Conservation (phyloP, 2,329 filamentous ascomycete genomes). For the Myriangium duriaei region DNA sequence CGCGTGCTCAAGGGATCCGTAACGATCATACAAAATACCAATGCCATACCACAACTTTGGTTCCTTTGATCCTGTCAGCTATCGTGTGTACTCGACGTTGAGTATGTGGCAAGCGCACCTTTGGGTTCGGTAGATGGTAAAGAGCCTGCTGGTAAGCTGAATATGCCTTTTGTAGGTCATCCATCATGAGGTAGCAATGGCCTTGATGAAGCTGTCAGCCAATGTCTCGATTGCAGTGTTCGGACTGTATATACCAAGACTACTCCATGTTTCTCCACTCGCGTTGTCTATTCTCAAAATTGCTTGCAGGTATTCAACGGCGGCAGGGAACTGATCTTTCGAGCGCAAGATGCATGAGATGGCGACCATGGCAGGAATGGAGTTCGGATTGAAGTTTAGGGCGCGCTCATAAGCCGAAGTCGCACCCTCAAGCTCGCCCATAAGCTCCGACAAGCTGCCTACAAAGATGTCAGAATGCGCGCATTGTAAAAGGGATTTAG, state of each 20-base stretch:
- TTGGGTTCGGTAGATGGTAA: constrained; percentile 84
- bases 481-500: not conserved
- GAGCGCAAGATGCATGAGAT: constrained; percentile 85
- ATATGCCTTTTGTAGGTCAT: constrained; percentile 93
- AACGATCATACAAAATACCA: constrained; percentile 91
- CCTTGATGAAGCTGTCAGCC: constrained; percentile 39
- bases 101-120: constrained; percentile 54
- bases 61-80: constrained; percentile 44
- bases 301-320: constrained; percentile 81
- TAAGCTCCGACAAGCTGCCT: constrained; percentile 78
- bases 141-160: constrained; percentile 91
- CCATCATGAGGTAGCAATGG: constrained; percentile 99
- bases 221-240: not conserved
- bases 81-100: too few relatives aligned
- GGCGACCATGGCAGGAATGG: constrained; percentile 81
- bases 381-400: constrained; percentile 75
- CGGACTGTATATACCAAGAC: constrained; percentile 52
- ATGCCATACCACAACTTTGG: constrained; percentile 99
- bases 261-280: constrained; percentile 95
- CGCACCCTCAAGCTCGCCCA: constrained; percentile 80
- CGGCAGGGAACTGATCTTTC: constrained; percentile 86
- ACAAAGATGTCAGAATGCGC: constrained; percentile 10
- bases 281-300: constrained; percentile 80
- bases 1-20: constrained; percentile 90
- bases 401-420: constrained; percentile 85